Conservation (phyloP, 2,329 filamentous ascomycete genomes). For the Colletotrichum costaricense region DNA sequence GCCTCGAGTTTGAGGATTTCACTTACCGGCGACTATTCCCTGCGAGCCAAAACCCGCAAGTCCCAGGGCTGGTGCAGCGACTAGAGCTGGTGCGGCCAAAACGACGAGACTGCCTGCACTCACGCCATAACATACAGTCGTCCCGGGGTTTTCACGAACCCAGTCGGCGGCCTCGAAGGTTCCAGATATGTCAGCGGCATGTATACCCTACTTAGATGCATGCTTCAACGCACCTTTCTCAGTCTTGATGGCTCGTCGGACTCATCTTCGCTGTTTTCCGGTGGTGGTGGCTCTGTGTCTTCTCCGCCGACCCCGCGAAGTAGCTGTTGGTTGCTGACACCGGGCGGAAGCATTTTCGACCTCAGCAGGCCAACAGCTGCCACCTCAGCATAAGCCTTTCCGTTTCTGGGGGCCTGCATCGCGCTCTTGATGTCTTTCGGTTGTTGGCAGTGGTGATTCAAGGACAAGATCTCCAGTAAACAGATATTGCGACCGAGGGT, state of each 20-base stretch:
- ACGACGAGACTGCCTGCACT: not conserved
- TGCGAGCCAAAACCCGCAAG: not conserved
- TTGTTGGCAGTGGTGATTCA: not conserved
- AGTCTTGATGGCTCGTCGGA: not conserved
- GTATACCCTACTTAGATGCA: accelerated
- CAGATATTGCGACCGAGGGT: not conserved
- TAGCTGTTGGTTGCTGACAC: not conserved
- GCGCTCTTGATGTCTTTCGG: not conserved
- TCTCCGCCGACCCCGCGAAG: not conserved
- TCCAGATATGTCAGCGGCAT: not conserved
- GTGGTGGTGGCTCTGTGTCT: not conserved
- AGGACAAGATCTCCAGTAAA: not conserved
- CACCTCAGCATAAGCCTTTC: not conserved
- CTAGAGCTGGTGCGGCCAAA: not conserved
- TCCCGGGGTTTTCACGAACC: not conserved
- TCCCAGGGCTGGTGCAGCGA: not conserved
- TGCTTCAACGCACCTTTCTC: not conserved
- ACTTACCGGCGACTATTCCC: not conserved
- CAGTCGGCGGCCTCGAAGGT: not conserved
- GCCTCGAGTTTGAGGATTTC: no score
- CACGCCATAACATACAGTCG: not conserved
- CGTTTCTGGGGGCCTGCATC: not conserved
- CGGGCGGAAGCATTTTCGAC: not conserved
- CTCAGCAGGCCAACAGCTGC: not conserved
- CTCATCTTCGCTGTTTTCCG: not conserved